phyloP scores from a whole-genome alignment of 768 basidiomycete species.

The Chalciporus piperatus region DNA sequence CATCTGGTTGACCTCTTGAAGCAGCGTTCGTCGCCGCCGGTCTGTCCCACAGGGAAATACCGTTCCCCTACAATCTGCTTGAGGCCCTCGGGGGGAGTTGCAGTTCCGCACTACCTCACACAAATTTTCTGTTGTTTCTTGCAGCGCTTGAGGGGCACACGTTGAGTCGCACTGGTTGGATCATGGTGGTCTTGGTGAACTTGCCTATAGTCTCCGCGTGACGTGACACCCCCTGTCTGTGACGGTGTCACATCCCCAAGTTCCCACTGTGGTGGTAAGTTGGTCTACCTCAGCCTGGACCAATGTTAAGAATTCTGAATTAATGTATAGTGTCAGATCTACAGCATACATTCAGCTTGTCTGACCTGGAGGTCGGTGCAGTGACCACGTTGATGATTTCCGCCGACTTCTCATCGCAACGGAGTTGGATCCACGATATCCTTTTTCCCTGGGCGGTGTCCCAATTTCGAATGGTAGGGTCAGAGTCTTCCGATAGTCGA shows the following conservation, averaged over 20 bases:
- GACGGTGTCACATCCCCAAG: constrained; percentile 20
- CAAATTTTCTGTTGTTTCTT: constrained; percentile 21
- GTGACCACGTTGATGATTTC: too few relatives aligned
- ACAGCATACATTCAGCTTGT: not conserved
- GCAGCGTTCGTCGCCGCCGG: not conserved
- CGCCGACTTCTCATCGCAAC: too few relatives aligned
- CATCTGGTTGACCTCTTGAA: constrained; percentile 9
- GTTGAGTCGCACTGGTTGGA: constrained; percentile 25
- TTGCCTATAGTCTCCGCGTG: constrained; percentile 29
- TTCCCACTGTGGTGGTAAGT: constrained; percentile 13
- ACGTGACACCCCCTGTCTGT: constrained; percentile 32
- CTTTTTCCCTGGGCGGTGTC: constrained; percentile 8
- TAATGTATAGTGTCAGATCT: not conserved
- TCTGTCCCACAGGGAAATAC: not conserved
- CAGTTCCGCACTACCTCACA: constrained; percentile 27
- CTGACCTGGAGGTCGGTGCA: too few relatives aligned
- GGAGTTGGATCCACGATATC: not conserved
- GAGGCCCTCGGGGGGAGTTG: constrained; percentile 2
- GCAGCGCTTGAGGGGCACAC: constrained; percentile 26
- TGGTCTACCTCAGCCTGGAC: not conserved
- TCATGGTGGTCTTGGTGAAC: constrained; percentile 28
- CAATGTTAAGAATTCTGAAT: constrained; percentile 1
- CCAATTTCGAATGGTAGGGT: constrained; percentile 12
- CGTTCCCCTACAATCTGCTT: constrained; percentile 6
- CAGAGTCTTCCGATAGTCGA: not conserved